phyloP scores from a whole-genome alignment of 2,329 filamentous ascomycete genomes.

The Parafenestella ontariensis region DNA sequence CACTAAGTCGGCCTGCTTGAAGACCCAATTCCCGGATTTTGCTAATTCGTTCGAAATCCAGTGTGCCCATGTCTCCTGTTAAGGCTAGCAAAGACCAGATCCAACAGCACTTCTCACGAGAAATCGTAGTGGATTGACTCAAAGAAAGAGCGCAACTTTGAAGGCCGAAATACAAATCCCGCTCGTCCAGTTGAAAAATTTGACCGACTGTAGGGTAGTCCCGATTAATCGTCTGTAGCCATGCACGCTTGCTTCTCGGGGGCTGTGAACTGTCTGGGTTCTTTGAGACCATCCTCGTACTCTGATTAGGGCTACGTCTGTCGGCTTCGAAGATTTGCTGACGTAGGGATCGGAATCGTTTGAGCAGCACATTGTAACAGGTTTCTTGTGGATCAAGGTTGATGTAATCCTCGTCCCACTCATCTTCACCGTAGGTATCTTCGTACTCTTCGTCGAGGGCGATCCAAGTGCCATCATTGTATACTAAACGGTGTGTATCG shows the following conservation, averaged over 20 bases:
- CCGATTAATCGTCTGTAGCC: conserved; percentile 37
- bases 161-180: conserved; percentile 70
- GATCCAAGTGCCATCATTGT: conserved; percentile 80
- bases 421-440: conserved; percentile 14
- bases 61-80: conserved; percentile 74
- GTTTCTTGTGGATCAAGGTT: conserved; percentile 61
- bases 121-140: conserved; percentile 64
- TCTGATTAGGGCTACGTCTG: not conserved
- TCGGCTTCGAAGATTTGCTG: conserved; percentile 64
- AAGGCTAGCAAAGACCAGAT: conserved; percentile 82
- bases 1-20: conserved; percentile 69
- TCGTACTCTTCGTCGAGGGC: conserved; percentile 52
- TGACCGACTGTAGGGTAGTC: conserved; percentile 57
- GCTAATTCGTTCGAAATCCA: conserved; percentile 77
- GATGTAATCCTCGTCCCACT: conserved; percentile 8
- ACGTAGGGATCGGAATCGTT: conserved; percentile 72
- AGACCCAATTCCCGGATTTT: conserved; percentile 81
- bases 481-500: conserved; percentile 66
- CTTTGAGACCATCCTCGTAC: not conserved
- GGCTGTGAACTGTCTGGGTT: conserved; percentile 13
- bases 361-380: conserved; percentile 72
- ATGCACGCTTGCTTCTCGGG: conserved; percentile 47
- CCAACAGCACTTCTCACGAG: conserved; percentile 78
- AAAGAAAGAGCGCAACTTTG: conserved; percentile 68
- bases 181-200: conserved; percentile 65